These are phyloP conservation scores for Carallia pectinifolia DNA, from an alignment of 345 rosid genomes.

Conservation along the genomic window DNA sequence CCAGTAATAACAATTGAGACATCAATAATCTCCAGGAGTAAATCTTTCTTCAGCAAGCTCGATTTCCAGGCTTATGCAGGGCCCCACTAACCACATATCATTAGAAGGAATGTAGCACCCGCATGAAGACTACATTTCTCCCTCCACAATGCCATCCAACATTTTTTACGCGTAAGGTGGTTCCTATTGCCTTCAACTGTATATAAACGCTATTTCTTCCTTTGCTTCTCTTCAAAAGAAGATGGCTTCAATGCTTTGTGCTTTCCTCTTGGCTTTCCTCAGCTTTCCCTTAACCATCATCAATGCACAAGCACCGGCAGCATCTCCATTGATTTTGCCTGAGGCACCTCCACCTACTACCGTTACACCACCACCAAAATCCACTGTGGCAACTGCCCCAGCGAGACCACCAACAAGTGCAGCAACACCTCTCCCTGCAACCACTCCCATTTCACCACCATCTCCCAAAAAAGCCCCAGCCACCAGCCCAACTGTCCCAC, in stretches of 20 bases:
- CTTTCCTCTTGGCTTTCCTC: slow-evolving; percentile 36
- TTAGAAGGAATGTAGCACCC: slow-evolving; percentile 57
- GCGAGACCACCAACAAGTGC: slow-evolving; percentile 41
- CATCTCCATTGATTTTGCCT: slow-evolving; percentile 54
- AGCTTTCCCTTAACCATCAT: slow-evolving; percentile 35
- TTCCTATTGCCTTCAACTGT: slow-evolving; percentile 17
- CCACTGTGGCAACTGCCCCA: slow-evolving; percentile 26
- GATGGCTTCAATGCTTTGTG: slow-evolving; percentile 46
- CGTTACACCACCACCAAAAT: not conserved
- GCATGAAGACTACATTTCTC: slow-evolving; percentile 45
- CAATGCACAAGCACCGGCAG: slow-evolving; percentile 68
- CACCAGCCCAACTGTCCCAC: slow-evolving; percentile 53
- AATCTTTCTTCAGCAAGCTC: not conserved
- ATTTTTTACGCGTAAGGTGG: slow-evolving; percentile 11
- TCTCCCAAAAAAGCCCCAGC: slow-evolving; percentile 69
- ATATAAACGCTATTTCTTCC: slow-evolving; percentile 25
- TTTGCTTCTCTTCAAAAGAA: slow-evolving; percentile 28
- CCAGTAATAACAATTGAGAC: not conserved
- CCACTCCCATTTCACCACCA: slow-evolving; percentile 48
- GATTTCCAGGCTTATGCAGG: not conserved
- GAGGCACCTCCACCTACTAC: slow-evolving; percentile 35
- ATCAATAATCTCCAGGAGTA: not conserved
- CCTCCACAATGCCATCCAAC: slow-evolving; percentile 56
- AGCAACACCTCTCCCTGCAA: slow-evolving; percentile 45
- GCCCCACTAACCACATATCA: slow-evolving; percentile 8